Evolutionary conservation across 2,329 filamentous ascomycete genomes (phyloP), one percentile per base, ranked within the genome.

Genomic region (Colletotrichum camelliae): DNA sequence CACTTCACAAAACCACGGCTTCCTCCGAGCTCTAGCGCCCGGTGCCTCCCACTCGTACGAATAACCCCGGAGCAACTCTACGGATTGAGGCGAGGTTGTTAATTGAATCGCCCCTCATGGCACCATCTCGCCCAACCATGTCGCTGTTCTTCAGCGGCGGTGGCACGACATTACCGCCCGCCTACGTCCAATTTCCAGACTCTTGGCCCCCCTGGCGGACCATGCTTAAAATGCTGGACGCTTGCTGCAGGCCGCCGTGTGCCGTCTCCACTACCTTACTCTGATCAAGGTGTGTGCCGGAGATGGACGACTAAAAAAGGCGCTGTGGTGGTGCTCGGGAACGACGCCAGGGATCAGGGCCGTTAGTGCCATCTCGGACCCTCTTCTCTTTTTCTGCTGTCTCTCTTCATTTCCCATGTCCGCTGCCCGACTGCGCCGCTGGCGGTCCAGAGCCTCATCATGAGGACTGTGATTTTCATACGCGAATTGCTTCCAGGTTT

Each of bases 171-270:
- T 65, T 64, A 65, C 33, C 57, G 70, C 62, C 55, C 55, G 55
- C 33, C 31, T 33, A 61, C 27, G 31, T 61, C 64, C 70, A 75
- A 75, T 73, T 73, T 75, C 70, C 64, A 75, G 7, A 13, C 29
- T 68, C 64, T 75, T 75, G 73, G 64, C 70, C 58, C 62, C 57
- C 69, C 62, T 75, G n/a, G 29, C 6, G 21, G 48, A 57, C 27
- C 67, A 65, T 64, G 58, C 57, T 43, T 48, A 48, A 48, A 48
- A 48, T 48, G 43, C 43, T 48, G 18, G 18, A 48, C 5, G 21
- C 18, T 21, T 48, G 43, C 43, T 48, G n/a, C 43, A 48, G 43
- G 60, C 24, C 29, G 13, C 24, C 15, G 29, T 52, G 16, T 43
- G 21, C 21, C n/a, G 39, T 68, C 64, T 21, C 73, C 70, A 64